Percentiles rank a stretch among this genome's conserved stretches.
phyloP scores from a whole-genome alignment of 176 grass and related monocot species.

The Eragrostis curvula region DNA sequence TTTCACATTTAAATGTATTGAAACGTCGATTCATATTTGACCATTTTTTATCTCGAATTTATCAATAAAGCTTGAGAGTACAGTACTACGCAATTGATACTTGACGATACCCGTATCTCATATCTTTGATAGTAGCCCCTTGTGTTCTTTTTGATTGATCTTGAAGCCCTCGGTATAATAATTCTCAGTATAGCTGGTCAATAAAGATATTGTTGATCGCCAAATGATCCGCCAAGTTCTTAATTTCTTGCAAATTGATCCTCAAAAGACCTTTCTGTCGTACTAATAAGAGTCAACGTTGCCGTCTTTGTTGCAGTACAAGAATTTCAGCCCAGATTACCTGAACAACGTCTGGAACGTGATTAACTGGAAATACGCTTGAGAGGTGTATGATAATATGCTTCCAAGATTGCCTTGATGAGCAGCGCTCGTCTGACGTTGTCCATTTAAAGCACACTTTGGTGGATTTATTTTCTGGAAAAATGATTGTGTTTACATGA shows the following conservation, averaged over 20 bases:
- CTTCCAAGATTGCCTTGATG: constrained; percentile 45
- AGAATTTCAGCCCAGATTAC: constrained; percentile 94
- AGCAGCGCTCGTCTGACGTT: background rate
- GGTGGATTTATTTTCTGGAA: too few species aligned
- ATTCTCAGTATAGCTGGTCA: too few species aligned
- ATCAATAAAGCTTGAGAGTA: background rate
- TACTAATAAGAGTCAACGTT: background rate
- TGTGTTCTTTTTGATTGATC: too few species aligned
- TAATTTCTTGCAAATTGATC: background rate
- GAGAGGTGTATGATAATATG: constrained; percentile 68
- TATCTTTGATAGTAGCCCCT: too few species aligned
- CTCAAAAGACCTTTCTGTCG: background rate
- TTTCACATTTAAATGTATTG: too few species aligned
- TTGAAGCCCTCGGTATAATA: too few species aligned
- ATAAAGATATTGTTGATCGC: background rate
- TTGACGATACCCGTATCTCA: too few species aligned
- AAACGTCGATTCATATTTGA: too few species aligned
- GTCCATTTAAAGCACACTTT: too few species aligned
- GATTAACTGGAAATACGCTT: constrained; percentile 94
- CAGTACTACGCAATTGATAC: background rate
- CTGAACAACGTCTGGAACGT: constrained; percentile 96
- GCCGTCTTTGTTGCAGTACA: constrained; percentile 69
- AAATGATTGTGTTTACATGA: too few species aligned
- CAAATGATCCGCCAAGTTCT: background rate
- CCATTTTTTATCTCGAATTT: too few species aligned